Evolutionary conservation across 2,329 filamentous ascomycete genomes (phyloP), one percentile per base, ranked within the genome.

Genomic region (Sphaerulina musiva): DNA sequence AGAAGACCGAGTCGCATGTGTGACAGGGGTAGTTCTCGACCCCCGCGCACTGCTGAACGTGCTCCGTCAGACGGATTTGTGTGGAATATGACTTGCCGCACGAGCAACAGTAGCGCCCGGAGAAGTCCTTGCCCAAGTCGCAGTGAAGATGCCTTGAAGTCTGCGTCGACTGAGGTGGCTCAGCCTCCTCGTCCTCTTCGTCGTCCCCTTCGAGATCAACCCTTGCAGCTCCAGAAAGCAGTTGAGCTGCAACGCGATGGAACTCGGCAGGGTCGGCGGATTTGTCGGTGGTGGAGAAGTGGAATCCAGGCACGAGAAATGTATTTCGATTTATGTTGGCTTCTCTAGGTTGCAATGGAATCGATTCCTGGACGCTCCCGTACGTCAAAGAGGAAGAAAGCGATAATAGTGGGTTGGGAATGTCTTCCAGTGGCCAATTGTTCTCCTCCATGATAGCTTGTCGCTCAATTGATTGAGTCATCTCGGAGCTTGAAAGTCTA

Each of bases 1-100:
- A 38, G 46, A 55, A 62, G 17, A 60, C 51, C 36, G 54, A 58
- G 29, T 62, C 60, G 53, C 56, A 61, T 3, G 48, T 57, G 14
- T 50, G 50, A 40, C 59, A 62, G 4, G 59, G 59, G n/a, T 53
- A 52, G 36, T 59, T 56, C 6, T 46, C 48, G 14, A 57, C 53
- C 3, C 58, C 58, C 36, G 58, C 58, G 48, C 58, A 62, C n/a
- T 38, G 50, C 42, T 51, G 39, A 11, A 55, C 52, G 41, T 62
- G 59, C 32, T 58, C 55, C 14, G 48, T 55, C 17, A 62, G 46
- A 11, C 55, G 48, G 9, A 54, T 43, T 6, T 43, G 42, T 20
- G 53, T 60, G 10, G 53, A 55, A 20, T 58, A 62, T 6, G 59
- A 58, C 42, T 60, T 62, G 20, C 59, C 59, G 43, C 59, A 60